Evolutionary conservation across 495 filamentous ascomycete genomes (phyloP).

Genomic region (Hyaloscypha variabilis): DNA sequence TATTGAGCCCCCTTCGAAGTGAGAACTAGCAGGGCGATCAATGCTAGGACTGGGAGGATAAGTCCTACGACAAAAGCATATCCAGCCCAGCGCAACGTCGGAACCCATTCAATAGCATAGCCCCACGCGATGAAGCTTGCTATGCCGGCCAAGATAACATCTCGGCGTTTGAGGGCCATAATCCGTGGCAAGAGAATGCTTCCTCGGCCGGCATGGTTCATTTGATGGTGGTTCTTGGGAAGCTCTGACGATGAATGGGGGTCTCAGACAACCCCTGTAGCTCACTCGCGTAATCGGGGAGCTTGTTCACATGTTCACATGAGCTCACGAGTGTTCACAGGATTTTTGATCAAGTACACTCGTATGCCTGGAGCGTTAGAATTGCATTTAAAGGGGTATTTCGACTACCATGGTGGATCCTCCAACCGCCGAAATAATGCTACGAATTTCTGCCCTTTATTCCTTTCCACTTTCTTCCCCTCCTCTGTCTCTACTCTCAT

Average conservation of each 20-base stretch:
- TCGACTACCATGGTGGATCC: conserved; percentile 33
- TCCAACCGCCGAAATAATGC: conserved; percentile 79
- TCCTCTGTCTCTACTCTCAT: conserved; percentile 93
- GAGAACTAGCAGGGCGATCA: conserved; percentile 60
- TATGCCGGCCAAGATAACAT: conserved; percentile 70
- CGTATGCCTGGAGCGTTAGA: background rate
- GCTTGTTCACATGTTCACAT: background rate
- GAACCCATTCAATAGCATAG: conserved; percentile 76
- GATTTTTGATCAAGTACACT: background rate
- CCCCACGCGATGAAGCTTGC: conserved; percentile 85
- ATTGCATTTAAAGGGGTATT: conserved; percentile 15
- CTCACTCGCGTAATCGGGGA: conserved; percentile 21
- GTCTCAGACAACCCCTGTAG: conserved; percentile 2
- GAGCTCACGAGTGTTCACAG: background rate
- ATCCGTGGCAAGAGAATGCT: conserved; percentile 36
- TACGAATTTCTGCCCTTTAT: conserved; percentile 85
- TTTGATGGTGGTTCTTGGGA: conserved; percentile 5
- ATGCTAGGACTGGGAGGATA: conserved; percentile 50
- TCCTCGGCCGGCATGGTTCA: conserved; percentile 30
- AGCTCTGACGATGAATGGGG: conserved; percentile 7
- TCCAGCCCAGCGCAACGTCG: conserved; percentile 75
- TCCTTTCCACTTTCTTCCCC: conserved; percentile 93
- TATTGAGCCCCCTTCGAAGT: conserved; percentile 58
- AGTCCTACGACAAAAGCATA: conserved; percentile 75
- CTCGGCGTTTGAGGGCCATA: conserved; percentile 80